Evolutionary conservation across 1,284 basidiomycete genomes (phyloP), one percentile per base, ranked within the genome.

Genomic region (Cryptococcus sp.): DNA sequence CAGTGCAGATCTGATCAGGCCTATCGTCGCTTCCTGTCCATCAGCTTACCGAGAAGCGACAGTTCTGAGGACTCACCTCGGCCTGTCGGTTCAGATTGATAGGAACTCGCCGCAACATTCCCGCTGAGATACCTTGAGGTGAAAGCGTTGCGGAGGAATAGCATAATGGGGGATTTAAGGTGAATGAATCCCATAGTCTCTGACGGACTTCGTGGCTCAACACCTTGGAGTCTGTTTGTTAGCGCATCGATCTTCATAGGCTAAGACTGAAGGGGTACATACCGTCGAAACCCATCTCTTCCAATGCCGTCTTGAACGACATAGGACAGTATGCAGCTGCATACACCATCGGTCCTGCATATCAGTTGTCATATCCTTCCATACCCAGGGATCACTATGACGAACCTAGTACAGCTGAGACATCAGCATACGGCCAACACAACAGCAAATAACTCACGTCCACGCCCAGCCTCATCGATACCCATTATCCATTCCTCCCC

Each of bases 391-490:
- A n/a, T n/a, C n/a, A n/a, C n/a, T n/a, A 14, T 31, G 7, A 56
- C 72, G 31, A n/a, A 46, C 91, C 92, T 0, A 97, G 78, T 1
- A 92, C 92, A 13, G 93, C 64, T 67, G 11, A 5, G 11, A 5
- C 28, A 11, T 28, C 28, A 28, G 34, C 16, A 47, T 13, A 46
- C 31, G 16, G 24, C 24, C 16, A 7, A 16, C 28, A 25, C 14
- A 19, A 16, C 9, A 24, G 46, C 45, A 22, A 21, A 22, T 19
- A 13, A 70, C 74, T 62, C 55, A 76, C 74, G 94, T 0, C 96
- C 94, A 54, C 94, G 81, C 1, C 94, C 94, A 0, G 94, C 94
- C 73, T 98, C 94, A 73, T 98, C 94, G 7, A 98, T 91, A 34
- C 94, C 94, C 51, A 98, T 84, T 46, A 96, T 76, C 77, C 78